Evolutionary conservation across 257 asterid genomes (phyloP).

Genomic region (Schizonepeta tenuifolia): DNA sequence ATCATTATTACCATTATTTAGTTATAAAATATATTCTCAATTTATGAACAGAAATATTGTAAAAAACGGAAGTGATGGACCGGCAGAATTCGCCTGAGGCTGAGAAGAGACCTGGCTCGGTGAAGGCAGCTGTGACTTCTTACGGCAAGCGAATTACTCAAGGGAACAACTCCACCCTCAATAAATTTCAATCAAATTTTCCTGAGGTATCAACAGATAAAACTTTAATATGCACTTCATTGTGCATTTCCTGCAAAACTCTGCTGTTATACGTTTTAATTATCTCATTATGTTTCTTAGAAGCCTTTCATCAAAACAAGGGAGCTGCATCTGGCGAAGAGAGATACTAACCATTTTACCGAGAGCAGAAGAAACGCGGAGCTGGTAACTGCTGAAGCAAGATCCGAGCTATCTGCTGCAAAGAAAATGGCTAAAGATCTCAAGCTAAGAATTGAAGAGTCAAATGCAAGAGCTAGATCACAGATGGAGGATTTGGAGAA

Average conservation of each 20-base stretch:
- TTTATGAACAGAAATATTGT: neutral
- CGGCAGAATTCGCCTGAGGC: constrained; percentile 31
- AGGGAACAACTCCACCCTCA: constrained; percentile 40
- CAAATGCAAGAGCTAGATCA: constrained; percentile 49
- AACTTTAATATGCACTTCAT: neutral
- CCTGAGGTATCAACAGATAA: constrained; percentile 48
- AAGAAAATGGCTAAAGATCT: constrained; percentile 52
- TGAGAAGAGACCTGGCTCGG: constrained; percentile 47
- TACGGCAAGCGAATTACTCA: constrained; percentile 41
- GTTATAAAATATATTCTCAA: neutral
- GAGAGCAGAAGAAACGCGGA: constrained; percentile 50
- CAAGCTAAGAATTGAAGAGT: constrained; percentile 51
- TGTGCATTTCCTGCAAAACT: constrained; percentile 10
- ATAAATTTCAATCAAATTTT: constrained; percentile 36
- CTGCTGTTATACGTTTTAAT: neutral
- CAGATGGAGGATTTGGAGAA: constrained; percentile 49
- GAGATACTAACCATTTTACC: constrained; percentile 38
- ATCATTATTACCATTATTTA: neutral
- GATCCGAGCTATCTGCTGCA: constrained; percentile 57
- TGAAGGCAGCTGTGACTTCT: constrained; percentile 50
- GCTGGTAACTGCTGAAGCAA: constrained; percentile 44
- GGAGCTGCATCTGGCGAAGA: constrained; percentile 60
- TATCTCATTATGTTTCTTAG: constrained; percentile 19
- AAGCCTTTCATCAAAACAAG: constrained; percentile 44
- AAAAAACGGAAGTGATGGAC: constrained; percentile 29